Conservation (phyloP, 2,329 filamentous ascomycete genomes). For the Alternaria tenuissima region DNA sequence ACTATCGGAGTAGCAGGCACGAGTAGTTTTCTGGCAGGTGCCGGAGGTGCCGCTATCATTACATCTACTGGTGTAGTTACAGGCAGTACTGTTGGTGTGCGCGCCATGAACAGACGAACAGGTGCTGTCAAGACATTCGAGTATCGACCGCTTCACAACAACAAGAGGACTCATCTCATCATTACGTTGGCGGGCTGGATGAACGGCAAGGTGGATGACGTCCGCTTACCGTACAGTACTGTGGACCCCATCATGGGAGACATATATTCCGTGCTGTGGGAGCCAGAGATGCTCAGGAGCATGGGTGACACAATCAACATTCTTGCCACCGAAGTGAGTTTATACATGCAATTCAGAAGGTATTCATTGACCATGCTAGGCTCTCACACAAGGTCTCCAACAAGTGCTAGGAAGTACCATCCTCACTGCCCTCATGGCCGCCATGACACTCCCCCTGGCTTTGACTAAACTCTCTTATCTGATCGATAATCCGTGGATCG, state of each 20-base stretch:
- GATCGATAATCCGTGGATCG: conserved; percentile 98
- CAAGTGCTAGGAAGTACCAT: conserved; percentile 93
- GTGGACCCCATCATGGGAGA: conserved; percentile 98
- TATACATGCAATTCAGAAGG: conserved; percentile 21
- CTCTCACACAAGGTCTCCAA: conserved; percentile 93
- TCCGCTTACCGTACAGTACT: conserved; percentile 93
- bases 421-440: conserved; percentile 87
- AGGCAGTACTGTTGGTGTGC: conserved; percentile 84
- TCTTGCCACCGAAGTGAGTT: conserved; percentile 86
- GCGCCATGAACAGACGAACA: conserved; percentile 85
- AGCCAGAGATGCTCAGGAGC: conserved; percentile 95
- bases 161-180: conserved; percentile 95
- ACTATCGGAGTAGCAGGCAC: conserved; percentile 94
- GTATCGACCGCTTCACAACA: conserved; percentile 95
- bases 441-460: conserved; percentile 88
- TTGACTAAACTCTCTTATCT: conserved; percentile 93
- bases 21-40: conserved; percentile 85
- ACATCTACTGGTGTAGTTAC: conserved; percentile 87
- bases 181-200: conserved; percentile 97
- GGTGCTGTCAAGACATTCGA: conserved; percentile 96
- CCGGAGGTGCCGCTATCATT: conserved; percentile 92
- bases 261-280: conserved; percentile 95
- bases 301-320: conserved; percentile 99
- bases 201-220: conserved; percentile 96
- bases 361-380: conserved; percentile 61